Evolutionary conservation across 495 filamentous ascomycete genomes (phyloP).

Genomic region (Tuber aestivum): DNA sequence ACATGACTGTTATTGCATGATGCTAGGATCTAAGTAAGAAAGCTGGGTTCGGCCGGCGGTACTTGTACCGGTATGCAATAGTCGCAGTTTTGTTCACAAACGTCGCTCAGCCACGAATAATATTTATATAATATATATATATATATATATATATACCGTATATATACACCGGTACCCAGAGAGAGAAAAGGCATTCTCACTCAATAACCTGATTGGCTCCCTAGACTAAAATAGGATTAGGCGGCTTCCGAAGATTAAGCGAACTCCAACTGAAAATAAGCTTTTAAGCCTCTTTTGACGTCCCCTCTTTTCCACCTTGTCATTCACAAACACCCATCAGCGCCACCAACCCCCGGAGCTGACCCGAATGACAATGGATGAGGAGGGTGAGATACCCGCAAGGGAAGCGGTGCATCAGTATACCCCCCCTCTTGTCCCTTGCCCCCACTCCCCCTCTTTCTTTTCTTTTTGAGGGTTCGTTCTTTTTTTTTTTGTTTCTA

Average conservation of each 20-base stretch:
- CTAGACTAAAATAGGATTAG: neutral
- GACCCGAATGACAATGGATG: slow-evolving; percentile 20
- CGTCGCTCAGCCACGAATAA: too few species aligned
- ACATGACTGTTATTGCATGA: too few species aligned
- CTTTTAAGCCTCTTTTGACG: slow-evolving; percentile 1
- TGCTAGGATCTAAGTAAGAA: too few species aligned
- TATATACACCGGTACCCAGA: neutral
- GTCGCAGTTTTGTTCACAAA: too few species aligned
- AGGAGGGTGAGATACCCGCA: slow-evolving; percentile 19
- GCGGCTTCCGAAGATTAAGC: neutral
- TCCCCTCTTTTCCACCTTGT: neutral
- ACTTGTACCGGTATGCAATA: too few species aligned
- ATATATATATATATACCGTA: too few species aligned
- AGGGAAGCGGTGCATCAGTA: slow-evolving; percentile 30
- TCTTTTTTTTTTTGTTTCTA: neutral
- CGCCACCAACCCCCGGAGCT: neutral
- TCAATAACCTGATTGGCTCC: neutral
- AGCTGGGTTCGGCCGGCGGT: too few species aligned
- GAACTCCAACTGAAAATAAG: neutral
- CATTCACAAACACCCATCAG: slow-evolving; percentile 1
- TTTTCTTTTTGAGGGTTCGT: slow-evolving; percentile 13
- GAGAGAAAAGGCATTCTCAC: neutral
- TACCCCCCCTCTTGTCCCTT: slow-evolving; percentile 4
- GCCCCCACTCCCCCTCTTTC: neutral
- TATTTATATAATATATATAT: too few species aligned